Evolutionary conservation across 78 protist species (phyloP), one percentile per base, ranked within the genome.

Genomic region (Dictyostelium brefeldianum): DNA sequence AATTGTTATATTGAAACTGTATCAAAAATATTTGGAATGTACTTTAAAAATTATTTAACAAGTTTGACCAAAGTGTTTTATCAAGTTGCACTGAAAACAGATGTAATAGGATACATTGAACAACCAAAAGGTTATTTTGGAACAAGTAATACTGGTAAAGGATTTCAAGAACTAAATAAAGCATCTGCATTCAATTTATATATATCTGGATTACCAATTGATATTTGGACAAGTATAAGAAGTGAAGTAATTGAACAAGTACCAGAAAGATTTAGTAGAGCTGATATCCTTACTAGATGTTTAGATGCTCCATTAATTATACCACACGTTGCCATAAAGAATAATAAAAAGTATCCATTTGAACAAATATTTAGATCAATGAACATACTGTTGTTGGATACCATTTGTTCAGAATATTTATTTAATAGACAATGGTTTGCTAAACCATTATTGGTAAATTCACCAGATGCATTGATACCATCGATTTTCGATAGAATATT

Each of bases 351-450:
- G 51, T 87, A 87, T 64, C 93, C 93, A 74, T 77, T 87, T 14
- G 93, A 87, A 50, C 93, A 87, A 36, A 87, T 87, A 46, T 87
- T 77, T 47, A 74, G 93, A 59, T 87, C 93, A 47, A 87, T 87
- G 85, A 87, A 87, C 51, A 87, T 87, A 11, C 29, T 87, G 31
- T 22, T 87, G 8, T 56, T 87, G 53, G 93, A 87, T 36, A 87
- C 93, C 2, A 73, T 87, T 22, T 87, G 84, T 9, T 77, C 84
- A 20, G 93, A 87, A 43, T 87, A 77, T 25, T 50, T 87, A 20
- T 87, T 87, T 69, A 43, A 31, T 47, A 64, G 73, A 64, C 83
- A 87, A 50, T 87, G 93, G 93, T 77, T 87, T 51, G 84, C 93
- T 2, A 87, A 65, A 57, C 84, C 93, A 17, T 50, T 87, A 14